These are phyloP conservation scores for Malus fusca DNA, from an alignment of 306 rosid species.

Conservation along the genomic window DNA sequence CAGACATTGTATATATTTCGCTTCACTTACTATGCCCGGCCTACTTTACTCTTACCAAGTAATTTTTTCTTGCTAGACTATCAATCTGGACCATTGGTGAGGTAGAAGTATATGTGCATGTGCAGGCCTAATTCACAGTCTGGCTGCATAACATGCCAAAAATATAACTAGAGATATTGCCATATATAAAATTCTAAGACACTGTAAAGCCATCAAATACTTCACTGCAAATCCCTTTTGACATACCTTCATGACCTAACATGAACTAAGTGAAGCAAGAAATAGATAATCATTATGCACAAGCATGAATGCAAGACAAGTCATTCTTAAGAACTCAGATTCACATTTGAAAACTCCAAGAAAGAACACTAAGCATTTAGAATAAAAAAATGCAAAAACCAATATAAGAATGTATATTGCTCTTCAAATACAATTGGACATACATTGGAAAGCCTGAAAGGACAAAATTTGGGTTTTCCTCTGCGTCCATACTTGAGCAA, in stretches of 20 bases:
- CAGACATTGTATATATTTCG: neutral
- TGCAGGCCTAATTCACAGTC: neutral
- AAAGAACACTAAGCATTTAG: neutral
- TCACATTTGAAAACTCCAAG: neutral
- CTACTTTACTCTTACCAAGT: neutral
- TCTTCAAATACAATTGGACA: conserved; percentile 22
- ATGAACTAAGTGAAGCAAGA: neutral
- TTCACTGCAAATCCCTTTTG: neutral
- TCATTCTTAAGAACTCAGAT: neutral
- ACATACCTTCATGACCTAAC: neutral
- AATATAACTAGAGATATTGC: neutral
- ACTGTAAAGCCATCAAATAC: neutral
- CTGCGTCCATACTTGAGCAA: conserved; percentile 97
- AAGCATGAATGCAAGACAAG: neutral
- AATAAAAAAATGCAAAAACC: neutral
- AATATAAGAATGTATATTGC: neutral
- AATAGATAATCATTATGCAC: neutral
- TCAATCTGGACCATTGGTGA: neutral
- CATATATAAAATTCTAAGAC: neutral
- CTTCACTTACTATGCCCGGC: neutral
- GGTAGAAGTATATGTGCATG: neutral
- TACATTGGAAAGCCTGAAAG: conserved; percentile 90
- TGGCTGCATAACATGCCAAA: neutral
- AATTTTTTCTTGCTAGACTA: neutral
- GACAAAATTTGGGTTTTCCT: conserved; percentile 94